These are phyloP conservation scores for Nymphaea colorata DNA, from an alignment of 164 flowering plant species.

Conservation along the genomic window DNA sequence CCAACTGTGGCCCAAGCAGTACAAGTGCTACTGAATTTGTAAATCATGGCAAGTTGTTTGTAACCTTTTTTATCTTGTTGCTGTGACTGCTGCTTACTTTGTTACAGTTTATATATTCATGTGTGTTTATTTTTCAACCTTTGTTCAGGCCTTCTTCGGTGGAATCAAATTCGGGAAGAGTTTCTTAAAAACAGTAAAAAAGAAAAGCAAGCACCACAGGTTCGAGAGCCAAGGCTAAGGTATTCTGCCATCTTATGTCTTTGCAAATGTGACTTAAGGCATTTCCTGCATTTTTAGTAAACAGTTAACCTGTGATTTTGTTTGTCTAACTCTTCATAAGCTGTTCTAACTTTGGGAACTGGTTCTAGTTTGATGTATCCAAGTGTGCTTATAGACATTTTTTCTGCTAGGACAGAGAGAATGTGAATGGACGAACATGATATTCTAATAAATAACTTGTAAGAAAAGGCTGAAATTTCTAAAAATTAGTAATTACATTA, in stretches of 20 bases:
- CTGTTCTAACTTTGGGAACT: neutral
- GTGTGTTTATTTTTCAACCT: neutral
- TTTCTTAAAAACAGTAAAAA: slow-evolving; percentile 41
- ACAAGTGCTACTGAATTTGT: slow-evolving; percentile 47
- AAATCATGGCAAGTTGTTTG: slow-evolving; percentile 47
- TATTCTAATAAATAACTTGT: too few species aligned
- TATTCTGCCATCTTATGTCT: slow-evolving; percentile 5
- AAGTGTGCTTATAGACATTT: too few species aligned
- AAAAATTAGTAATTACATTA: too few species aligned
- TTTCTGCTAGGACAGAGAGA: too few species aligned
- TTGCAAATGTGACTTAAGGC: too few species aligned
- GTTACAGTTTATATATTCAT: neutral
- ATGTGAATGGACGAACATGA: too few species aligned
- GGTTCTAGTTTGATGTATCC: neutral
- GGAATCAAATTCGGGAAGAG: slow-evolving; percentile 61
- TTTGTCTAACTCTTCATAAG: neutral
- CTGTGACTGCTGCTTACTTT: neutral
- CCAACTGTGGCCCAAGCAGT: slow-evolving; percentile 22
- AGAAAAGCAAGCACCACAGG: slow-evolving; percentile 16
- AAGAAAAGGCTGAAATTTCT: too few species aligned
- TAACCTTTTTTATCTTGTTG: neutral
- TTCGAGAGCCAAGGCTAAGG: slow-evolving; percentile 44
- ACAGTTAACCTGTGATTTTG: too few species aligned
- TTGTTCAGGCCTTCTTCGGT: slow-evolving; percentile 48
- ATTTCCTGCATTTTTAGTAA: too few species aligned